Base-by-base conservation (phyloP, 768 basidiomycete species). In the Fistulinella prunicolor region DNA sequence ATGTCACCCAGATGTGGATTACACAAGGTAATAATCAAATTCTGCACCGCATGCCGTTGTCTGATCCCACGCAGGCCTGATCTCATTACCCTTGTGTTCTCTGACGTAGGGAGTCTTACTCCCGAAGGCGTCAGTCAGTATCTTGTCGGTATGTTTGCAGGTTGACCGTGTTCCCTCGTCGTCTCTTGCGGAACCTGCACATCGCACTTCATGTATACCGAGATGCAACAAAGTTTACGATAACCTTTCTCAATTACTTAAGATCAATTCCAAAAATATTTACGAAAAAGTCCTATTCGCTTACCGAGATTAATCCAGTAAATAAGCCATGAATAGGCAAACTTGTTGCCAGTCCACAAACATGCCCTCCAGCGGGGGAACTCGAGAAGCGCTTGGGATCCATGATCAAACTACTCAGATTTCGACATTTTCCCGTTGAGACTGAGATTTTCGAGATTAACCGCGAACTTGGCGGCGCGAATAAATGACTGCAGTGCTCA, bases 41-140 rank as follows among this genome's bases (percentile, higher is more conserved):
- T 48, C 35, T 42, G 16, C 34, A 24, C 35, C 38, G 37, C 48
- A 10, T 47, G 46, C 23, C 36, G 36, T 51, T 57, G 56, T 52
- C 61, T 69, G 39, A 69, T 58, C 51, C 41, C 51, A 55, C 41
- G 38, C 55, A 91, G 89, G 62, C 91, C 94, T 45, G 93, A 97
- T 73, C 73, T 95, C 55, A 95, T 97, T 54, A 87, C 91, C 29
- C 78, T 97, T 30, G 91, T 98, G 30, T 89, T 97, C 64, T 92
- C 89, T 47, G 95, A 98, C 59, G 83, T 97, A 35, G 95, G 95
- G 19, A 89, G 90, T 58, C 75, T 94, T 53, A 93, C 91, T 19
- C 92, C 94, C 26, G 89, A 91, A 70, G 89, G 89, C 49, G 91
- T 96, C 55, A 94, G 90, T 69, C 92, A 94, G 66, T 94, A 94